Evolutionary conservation across 352 stramenopile genomes (phyloP).

Genomic region (Pelagophyceae sp.): DNA sequence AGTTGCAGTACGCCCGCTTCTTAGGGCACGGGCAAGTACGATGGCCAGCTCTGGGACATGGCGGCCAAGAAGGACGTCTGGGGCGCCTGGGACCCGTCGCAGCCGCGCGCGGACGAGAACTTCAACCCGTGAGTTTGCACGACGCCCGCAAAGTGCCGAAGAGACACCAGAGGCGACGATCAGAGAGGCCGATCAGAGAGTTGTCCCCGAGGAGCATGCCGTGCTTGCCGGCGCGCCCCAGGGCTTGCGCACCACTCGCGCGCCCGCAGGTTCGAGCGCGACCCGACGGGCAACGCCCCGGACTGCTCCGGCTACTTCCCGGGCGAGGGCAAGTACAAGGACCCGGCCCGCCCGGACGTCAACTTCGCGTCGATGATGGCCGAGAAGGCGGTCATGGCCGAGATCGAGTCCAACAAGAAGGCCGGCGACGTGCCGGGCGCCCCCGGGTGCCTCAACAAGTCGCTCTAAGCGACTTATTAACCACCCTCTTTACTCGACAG

Average conservation of each 20-base stretch:
- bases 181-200: not conserved
- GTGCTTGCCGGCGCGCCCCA: too few relatives aligned
- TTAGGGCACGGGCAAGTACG: slow-evolving; percentile 49
- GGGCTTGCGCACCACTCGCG: not conserved
- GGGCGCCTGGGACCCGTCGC: slow-evolving; percentile 47
- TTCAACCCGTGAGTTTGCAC: slow-evolving; percentile 50
- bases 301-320: slow-evolving; percentile 56
- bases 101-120: slow-evolving; percentile 45
- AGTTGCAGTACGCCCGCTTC: not conserved
- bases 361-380: slow-evolving; percentile 51
- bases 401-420: slow-evolving; percentile 48
- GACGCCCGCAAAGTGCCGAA: too few relatives aligned
- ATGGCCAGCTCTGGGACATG: slow-evolving; percentile 54
- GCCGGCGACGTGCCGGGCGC: slow-evolving; percentile 41
- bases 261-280: slow-evolving; percentile 14
- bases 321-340: slow-evolving; percentile 53
- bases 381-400: slow-evolving; percentile 43
- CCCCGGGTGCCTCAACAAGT: slow-evolving; percentile 54
- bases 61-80: slow-evolving; percentile 53
- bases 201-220: too few relatives aligned
- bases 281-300: slow-evolving; percentile 9
- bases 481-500: too few relatives aligned
- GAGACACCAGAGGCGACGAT: too few relatives aligned
- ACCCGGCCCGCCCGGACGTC: slow-evolving; percentile 47
- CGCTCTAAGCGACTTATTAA: slow-evolving; percentile 11